Evolutionary conservation across 306 rosid genomes (phyloP).

Genomic region (Citrullus amarus): DNA sequence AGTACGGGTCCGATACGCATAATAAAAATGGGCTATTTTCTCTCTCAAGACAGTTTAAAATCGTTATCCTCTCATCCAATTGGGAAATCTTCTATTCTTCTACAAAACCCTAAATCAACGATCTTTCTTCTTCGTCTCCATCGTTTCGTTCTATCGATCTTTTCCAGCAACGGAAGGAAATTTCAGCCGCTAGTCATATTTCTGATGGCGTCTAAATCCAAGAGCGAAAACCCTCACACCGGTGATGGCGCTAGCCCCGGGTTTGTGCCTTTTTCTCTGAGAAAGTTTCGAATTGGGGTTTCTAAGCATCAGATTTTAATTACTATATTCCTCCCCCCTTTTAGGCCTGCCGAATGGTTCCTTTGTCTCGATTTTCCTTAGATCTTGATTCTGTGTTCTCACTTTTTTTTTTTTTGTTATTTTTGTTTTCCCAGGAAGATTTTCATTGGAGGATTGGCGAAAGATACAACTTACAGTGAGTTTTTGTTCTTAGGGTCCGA

Average conservation of each 20-base stretch:
- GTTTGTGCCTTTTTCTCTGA: slow-evolving; percentile 20
- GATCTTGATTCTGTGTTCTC: background rate
- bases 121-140: background rate
- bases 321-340: background rate
- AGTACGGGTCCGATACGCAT: background rate
- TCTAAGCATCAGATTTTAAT: background rate
- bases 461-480: slow-evolving; percentile 66
- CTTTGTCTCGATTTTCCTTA: background rate
- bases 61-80: background rate
- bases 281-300: background rate
- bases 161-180: background rate
- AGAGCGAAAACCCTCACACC: slow-evolving; percentile 45
- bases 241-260: slow-evolving; percentile 93
- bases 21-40: background rate
- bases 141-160: background rate
- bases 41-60: background rate
- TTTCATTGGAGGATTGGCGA: slow-evolving; percentile 91
- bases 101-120: slow-evolving; percentile 2
- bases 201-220: slow-evolving; percentile 54
- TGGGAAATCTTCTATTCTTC: background rate
- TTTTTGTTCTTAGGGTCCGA: background rate
- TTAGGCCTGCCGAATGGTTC: background rate
- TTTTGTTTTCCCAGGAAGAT: slow-evolving; percentile 51
- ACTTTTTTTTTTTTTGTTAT: background rate
- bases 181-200: background rate